A percentile compares a stretch with the other conserved stretches of the same genome.
Conservation (phyloP, 768 basidiomycete genomes). For the Boletus bicolor region DNA sequence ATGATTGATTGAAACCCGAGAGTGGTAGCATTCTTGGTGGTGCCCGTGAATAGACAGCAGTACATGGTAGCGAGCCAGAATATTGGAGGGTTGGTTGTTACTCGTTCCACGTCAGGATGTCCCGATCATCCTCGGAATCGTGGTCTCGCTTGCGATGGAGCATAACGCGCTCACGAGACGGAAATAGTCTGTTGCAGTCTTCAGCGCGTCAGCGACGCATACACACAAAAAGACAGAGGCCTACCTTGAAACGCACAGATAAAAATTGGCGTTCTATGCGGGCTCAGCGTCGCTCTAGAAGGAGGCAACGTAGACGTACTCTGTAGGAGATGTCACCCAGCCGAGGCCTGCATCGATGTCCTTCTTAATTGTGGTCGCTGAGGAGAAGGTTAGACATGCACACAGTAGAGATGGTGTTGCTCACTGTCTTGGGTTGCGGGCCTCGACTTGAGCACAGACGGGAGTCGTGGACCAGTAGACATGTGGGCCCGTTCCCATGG, state of each 20-base stretch:
- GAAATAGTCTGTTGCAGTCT: conserved; percentile 74
- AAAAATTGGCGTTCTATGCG: conserved; percentile 69
- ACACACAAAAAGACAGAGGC: not conserved
- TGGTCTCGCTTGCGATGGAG: conserved; percentile 74
- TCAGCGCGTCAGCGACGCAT: conserved; percentile 4
- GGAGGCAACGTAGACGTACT: conserved; percentile 42
- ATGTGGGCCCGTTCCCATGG: not conserved
- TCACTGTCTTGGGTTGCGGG: conserved; percentile 34
- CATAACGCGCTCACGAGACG: conserved; percentile 65
- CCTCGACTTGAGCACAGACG: conserved; percentile 33
- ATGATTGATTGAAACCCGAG: conserved; percentile 49
- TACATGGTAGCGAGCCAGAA: not conserved
- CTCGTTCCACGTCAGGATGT: conserved; percentile 75
- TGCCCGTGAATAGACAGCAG: not conserved
- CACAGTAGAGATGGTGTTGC: not conserved
- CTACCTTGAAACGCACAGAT: conserved; percentile 67
- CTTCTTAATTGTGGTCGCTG: conserved; percentile 53
- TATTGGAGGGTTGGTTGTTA: conserved; percentile 15
- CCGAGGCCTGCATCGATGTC: conserved; percentile 52
- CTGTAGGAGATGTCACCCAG: conserved; percentile 60
- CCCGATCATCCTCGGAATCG: conserved; percentile 46
- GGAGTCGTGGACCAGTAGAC: conserved; percentile 29
- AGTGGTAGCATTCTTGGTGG: not conserved
- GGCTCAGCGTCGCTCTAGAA: conserved; percentile 1
- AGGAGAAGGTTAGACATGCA: not conserved